Conservation (phyloP, 495 filamentous ascomycete genomes). For the Trichodelitschia bisporula region DNA sequence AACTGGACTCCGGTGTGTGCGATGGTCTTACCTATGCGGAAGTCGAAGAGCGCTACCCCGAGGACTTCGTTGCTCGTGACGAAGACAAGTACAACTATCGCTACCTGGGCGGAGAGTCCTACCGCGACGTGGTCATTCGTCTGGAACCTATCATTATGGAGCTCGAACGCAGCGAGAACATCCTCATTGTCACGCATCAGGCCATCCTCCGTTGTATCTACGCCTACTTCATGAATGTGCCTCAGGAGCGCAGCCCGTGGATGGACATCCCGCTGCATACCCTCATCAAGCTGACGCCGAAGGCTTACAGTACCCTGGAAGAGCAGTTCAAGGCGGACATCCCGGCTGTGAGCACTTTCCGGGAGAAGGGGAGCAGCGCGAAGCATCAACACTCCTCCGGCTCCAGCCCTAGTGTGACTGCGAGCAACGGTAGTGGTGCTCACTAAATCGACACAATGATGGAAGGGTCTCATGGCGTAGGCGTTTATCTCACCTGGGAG, state of each 20-base stretch:
- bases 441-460: no score
- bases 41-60: constrained; percentile 71
- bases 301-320: constrained; percentile 80
- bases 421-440: no score
- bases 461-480: no score
- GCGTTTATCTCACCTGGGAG: no score
- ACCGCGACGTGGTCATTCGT: constrained; percentile 91
- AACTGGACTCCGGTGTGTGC: constrained; percentile 89
- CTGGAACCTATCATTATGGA: constrained; percentile 99
- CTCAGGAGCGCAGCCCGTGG: constrained; percentile 86
- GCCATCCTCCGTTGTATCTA: constrained; percentile 93
- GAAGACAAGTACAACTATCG: constrained; percentile 99
- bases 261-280: constrained; percentile 90
- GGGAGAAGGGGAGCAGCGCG: constrained; percentile 72
- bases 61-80: constrained; percentile 83
- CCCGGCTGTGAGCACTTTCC: constrained; percentile 81
- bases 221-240: constrained; percentile 92
- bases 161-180: constrained; percentile 81
- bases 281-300: constrained; percentile 82
- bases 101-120: constrained; percentile 88
- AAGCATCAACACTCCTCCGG: no score
- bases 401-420: no score
- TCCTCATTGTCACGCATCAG: constrained; percentile 94
- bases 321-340: constrained; percentile 73
- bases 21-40: constrained; percentile 88